Percentiles rank a stretch among this genome's conserved stretches.
Evolutionary conservation across 129 eudicot genomes (phyloP).

Genomic region (Artemisia tridentata): DNA sequence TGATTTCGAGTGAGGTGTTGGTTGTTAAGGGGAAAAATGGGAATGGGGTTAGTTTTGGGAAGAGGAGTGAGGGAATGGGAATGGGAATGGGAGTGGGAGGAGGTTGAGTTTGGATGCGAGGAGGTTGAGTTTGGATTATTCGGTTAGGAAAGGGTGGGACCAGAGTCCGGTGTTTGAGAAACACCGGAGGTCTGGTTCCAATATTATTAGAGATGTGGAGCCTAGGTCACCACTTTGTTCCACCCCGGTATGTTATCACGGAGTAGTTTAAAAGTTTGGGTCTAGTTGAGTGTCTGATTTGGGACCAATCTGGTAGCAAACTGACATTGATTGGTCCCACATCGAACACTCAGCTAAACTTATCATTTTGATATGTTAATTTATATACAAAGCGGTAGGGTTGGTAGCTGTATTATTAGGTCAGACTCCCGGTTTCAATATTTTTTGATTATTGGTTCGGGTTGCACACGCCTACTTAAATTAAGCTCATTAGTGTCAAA

Average conservation of each 20-base stretch:
- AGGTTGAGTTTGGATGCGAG: constrained; percentile 30
- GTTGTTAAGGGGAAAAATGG: constrained; percentile 22
- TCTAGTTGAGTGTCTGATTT: not conserved
- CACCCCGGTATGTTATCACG: constrained; percentile 51
- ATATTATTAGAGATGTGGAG: constrained; percentile 7
- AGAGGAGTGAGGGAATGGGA: constrained; percentile 27
- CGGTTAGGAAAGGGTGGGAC: constrained; percentile 66
- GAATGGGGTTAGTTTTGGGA: constrained; percentile 21
- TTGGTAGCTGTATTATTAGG: too few species aligned
- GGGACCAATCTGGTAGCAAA: too few species aligned
- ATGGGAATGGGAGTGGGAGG: constrained; percentile 41
- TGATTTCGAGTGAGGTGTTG: constrained; percentile 72
- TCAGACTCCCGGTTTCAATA: too few species aligned
- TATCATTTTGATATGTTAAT: too few species aligned
- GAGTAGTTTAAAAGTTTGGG: not conserved
- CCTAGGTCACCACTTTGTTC: constrained; percentile 34
- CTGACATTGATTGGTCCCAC: too few species aligned
- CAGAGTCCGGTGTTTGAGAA: constrained; percentile 38
- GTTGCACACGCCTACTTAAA: too few species aligned
- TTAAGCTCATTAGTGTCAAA: not conserved
- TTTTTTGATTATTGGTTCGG: too few species aligned
- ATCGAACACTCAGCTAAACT: too few species aligned
- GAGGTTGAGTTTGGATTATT: constrained; percentile 67
- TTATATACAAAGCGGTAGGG: too few species aligned
- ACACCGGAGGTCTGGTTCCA: constrained; percentile 29